A percentile compares a stretch with the other conserved stretches of the same genome.
phyloP scores from a whole-genome alignment of 176 grass and related monocot genomes.

The Zoysia japonica region DNA sequence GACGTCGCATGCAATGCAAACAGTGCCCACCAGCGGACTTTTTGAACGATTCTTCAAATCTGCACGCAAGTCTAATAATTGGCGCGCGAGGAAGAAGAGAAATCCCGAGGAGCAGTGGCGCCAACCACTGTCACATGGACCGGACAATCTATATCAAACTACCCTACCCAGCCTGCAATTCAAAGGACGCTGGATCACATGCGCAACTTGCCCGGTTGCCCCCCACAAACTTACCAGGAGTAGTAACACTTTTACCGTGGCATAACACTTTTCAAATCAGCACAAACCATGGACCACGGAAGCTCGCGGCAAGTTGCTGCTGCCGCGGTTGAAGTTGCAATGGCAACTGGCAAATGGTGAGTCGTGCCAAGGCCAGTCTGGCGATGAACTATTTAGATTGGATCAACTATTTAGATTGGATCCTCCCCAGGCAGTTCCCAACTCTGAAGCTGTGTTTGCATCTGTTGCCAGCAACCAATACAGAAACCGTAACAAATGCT shows the following conservation, averaged over 20 bases:
- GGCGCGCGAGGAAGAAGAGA: constrained; percentile 20
- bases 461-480: constrained; percentile 2
- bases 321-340: not conserved
- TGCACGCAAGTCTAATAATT: constrained; percentile 42
- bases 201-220: constrained; percentile 24
- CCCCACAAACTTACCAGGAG: constrained; percentile 16
- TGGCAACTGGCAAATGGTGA: not conserved
- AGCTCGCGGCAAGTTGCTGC: constrained; percentile 7
- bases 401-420: too few species aligned
- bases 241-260: not conserved
- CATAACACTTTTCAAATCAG: constrained; percentile 3
- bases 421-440: not conserved
- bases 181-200: constrained; percentile 32
- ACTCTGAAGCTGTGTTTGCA: constrained; percentile 19
- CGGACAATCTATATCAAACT: constrained; percentile 18
- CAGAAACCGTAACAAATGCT: not conserved
- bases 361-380: constrained; percentile 37
- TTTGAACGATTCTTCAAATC: constrained; percentile 38
- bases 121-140: constrained; percentile 51
- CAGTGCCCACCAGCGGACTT: not conserved
- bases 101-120: constrained; percentile 47
- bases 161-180: constrained; percentile 30
- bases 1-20: constrained; percentile 21
- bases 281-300: too few species aligned
- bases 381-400: too few species aligned